Evolutionary conservation across 2,329 filamentous ascomycete species (phyloP), one percentile per base, ranked within the genome.

Genomic region (Teratosphaeria epicoccoides): DNA sequence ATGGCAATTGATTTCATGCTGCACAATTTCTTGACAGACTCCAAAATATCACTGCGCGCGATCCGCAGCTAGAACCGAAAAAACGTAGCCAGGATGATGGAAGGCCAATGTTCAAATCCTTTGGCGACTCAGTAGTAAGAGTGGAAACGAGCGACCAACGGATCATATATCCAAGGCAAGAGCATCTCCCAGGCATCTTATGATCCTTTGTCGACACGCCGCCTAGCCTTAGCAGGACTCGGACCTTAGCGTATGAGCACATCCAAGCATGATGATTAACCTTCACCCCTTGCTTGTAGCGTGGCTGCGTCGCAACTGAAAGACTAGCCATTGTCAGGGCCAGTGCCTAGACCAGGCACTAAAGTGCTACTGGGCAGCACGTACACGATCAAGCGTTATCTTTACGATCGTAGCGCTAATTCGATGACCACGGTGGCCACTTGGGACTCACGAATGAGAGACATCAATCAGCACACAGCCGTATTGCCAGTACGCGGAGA

Each of bases 1-100:
- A 44, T 23, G 10, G 20, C 28, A 11, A 48, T n/a, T 14, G 45
- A 26, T 44, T 47, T 56, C 54, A 56, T 56, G 12, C 4, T 52
- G 28, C 22, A 24, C 33, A 17, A 20, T 37, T 50, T 24, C 28
- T 17, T 28, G 5, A 25, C 1, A 17, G 29, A 37, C 4, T 40
- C 12, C 14, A n/a, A 7, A 40, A 20, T 4, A 17, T 7, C 5
- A 40, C 6, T 20, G 14, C 33, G 14, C 9, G 17, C 9, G 10
- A 7, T 40, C 4, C 0, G 20, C n/a, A 40, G 4, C 26, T 28
- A 28, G 6, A 12, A 2, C 26, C 9, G n/a, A 17, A 40, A 17
- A 40, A 14, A 17, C 20, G 33, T 17, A 17, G 6, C 20, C n/a
- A 14, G 20, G n/a, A n/a, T 40, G 33, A 40, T 7, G 33, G 33